phyloP scores from a whole-genome alignment of 2,329 filamentous ascomycete genomes.

The Dactylonectria estremocensis region DNA sequence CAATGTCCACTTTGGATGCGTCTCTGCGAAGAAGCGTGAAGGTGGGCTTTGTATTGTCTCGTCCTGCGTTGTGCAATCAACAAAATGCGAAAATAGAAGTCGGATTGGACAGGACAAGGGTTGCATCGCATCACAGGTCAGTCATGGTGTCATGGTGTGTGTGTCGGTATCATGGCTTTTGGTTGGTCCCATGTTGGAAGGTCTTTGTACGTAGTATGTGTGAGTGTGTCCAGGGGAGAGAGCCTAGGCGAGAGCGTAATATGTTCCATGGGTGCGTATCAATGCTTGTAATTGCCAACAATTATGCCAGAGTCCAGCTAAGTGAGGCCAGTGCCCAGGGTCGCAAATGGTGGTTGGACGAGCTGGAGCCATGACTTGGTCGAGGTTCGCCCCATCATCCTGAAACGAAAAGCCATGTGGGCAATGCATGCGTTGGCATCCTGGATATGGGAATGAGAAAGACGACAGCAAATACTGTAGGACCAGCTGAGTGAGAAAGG shows the following conservation, averaged over 20 bases:
- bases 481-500: neutral
- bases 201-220: neutral
- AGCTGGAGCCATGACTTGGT: slow-evolving; percentile 20
- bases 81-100: slow-evolving; percentile 13
- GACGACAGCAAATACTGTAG: neutral
- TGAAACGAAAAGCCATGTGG: slow-evolving; percentile 27
- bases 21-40: slow-evolving; percentile 13
- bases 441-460: slow-evolving; percentile 8
- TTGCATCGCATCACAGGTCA: neutral
- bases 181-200: slow-evolving; percentile 18
- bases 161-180: slow-evolving; percentile 27
- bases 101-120: neutral
- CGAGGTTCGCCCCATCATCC: slow-evolving; percentile 22
- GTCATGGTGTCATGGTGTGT: slow-evolving; percentile 25
- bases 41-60: slow-evolving; percentile 4
- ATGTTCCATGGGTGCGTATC: neutral
- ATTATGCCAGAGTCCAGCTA: neutral
- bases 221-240: too few relatives aligned
- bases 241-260: too few relatives aligned
- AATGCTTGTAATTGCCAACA: neutral
- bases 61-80: slow-evolving; percentile 7
- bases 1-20: slow-evolving; percentile 25
- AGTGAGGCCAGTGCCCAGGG: neutral
- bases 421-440: slow-evolving; percentile 30
- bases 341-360: neutral